Base-by-base conservation (phyloP, 2,329 filamentous ascomycete genomes). In the Trichoderma sp. region DNA sequence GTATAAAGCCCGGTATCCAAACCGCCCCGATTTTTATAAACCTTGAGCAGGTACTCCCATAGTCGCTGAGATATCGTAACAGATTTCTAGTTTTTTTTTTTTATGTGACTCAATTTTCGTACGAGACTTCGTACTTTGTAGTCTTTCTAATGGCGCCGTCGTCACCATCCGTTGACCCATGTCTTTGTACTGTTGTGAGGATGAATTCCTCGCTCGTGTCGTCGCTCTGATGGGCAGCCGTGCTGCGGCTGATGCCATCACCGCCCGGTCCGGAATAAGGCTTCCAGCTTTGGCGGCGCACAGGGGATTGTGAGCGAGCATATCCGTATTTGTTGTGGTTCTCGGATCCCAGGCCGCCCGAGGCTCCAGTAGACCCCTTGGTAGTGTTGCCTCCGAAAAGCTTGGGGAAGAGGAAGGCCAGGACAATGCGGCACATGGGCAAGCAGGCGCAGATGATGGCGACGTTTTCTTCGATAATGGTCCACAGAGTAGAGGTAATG, bases 381-480 rank as follows among this genome's bases (percentile, higher is more conserved):
- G 50, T 37, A 19, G 39, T 71, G 35, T 70, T 71, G 22, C 67
- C 64, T 12, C 68, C 70, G 52, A 80, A 80, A 59, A 76, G 69
- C 6, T 74, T 71, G 1, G 79, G 78, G 69, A 80, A 78, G 39
- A 80, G 64, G 60, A 74, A 75, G 57, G 76, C 74, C 15, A 81
- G 74, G n/a, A 78, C 76, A 1, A 78, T 75, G 52, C 78, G 79
- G 66, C 79, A 80, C 78, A 79, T 80, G 17, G 78, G 78, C 4
- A 80, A 70, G 50, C 78, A 80, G 15, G 78, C 76, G 68, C 78
- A 80, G 67, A 80, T 78, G 48, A 80, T 79, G 64, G 77, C 78
- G 25, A 80, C 71, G 52, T 80, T 80, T 56, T 78, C 74, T 65
- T 80, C 79, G 35, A 80, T 76, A 53, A 80, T 78, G 6, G 78